Evolutionary conservation across 345 rosid species (phyloP).

Genomic region (Limnanthes douglasii): DNA sequence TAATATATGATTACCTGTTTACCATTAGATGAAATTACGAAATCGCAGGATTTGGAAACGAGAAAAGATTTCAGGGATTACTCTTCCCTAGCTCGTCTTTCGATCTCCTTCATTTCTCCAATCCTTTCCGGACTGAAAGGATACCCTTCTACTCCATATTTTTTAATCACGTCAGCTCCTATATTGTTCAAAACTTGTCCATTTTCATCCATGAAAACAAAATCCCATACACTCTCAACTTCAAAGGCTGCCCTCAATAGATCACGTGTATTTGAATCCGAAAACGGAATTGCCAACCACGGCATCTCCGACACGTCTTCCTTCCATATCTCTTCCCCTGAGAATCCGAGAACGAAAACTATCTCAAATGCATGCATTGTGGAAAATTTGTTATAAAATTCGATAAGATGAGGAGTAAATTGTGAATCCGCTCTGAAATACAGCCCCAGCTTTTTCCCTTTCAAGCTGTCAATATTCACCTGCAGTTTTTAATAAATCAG

Average conservation of each 20-base stretch:
- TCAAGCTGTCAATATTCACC: constrained; percentile 56
- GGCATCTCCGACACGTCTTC: constrained; percentile 65
- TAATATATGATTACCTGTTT: too few relatives aligned
- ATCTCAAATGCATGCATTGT: constrained; percentile 41
- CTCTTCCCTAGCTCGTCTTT: constrained; percentile 35
- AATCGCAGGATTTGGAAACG: constrained; percentile 36
- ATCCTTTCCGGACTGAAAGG: constrained; percentile 55
- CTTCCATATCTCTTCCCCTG: constrained; percentile 34
- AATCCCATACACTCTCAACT: constrained; percentile 57
- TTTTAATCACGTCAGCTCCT: constrained; percentile 35
- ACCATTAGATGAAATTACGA: constrained; percentile 34
- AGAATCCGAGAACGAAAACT: constrained; percentile 36
- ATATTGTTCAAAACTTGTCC: constrained; percentile 28
- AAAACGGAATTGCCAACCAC: constrained; percentile 74
- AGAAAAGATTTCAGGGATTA: constrained; percentile 47
- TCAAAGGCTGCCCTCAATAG: constrained; percentile 31
- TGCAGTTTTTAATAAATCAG: constrained; percentile 7
- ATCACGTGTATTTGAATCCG: constrained; percentile 37
- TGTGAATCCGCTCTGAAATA: constrained; percentile 74
- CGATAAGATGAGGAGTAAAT: constrained; percentile 49
- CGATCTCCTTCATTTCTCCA: constrained; percentile 45
- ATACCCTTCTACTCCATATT: constrained; percentile 48
- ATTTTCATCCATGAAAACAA: constrained; percentile 52
- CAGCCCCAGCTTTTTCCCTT: constrained; percentile 61
- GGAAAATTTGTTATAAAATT: constrained; percentile 37